Base-by-base conservation (phyloP, 2,329 filamentous ascomycete genomes). In the Colletotrichum australisinense region DNA sequence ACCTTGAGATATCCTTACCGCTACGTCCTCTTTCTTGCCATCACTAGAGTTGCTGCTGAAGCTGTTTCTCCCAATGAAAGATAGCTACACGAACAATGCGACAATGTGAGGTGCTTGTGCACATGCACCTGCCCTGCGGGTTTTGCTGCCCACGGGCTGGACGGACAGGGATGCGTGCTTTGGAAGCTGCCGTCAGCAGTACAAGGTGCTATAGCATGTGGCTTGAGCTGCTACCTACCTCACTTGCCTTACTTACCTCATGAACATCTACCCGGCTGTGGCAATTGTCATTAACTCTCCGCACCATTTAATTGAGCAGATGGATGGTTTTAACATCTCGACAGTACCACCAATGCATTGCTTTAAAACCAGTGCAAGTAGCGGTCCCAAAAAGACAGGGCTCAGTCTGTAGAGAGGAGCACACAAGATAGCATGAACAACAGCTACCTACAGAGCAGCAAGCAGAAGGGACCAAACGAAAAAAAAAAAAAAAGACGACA, bases 401-500 rank as follows among this genome's bases (percentile, higher is more conserved):
- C 19, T 28, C 19, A n/a, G 22, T 52, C 35, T 26, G 9, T 26
- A 49, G 28, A 14, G 38, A 66, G 52, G 14, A 28, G 19, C 22
- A 52, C 42, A 52, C 4, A 35, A 26, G 28, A 63, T n/a, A 57
- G 63, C 53, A 58, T n/a, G 16, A 62, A 16, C 4, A 62, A 8
- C 11, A 38, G 30, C 30, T 42, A 19, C 19, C 30, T 42, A 19
- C 19, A 42, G 11, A 42, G 26, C 4, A 53, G 46, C 28, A 63
- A 63, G 46, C 28, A 63, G 12, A 32, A 65, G 22, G n/a, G 30
- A 14, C 28, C 42, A 19, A n/a, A n/a, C 16, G 16, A 49, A 9
- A n/a, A n/a, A 5, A n/a, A 49, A n/a, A 49, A 49, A 64, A 32
- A 63, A 63, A 16, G 62, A 65, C 52, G 52, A 26, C 63, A 30